Conservation (phyloP, 2,329 filamentous ascomycete genomes). For the Lachnellula occidentalis region DNA sequence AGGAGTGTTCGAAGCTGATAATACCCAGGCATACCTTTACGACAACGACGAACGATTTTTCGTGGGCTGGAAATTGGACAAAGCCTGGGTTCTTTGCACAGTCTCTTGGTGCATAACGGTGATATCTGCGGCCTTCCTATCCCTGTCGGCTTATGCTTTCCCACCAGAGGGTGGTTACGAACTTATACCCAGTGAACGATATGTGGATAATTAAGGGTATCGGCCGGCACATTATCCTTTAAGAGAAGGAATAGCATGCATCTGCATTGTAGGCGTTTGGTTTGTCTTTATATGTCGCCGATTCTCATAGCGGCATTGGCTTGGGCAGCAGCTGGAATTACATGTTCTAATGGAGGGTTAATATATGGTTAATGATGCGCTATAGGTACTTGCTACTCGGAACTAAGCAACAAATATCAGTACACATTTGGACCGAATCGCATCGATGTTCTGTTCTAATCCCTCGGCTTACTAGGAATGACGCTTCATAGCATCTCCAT, state of each 20-base stretch:
- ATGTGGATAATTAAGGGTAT: not conserved
- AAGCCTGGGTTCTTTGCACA: constrained; percentile 68
- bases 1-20: constrained; percentile 1
- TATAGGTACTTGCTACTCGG: too few species aligned
- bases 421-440: too few species aligned
- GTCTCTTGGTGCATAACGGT: constrained; percentile 49
- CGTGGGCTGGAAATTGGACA: constrained; percentile 74
- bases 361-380: too few species aligned
- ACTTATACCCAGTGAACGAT: constrained; percentile 49
- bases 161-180: constrained; percentile 85
- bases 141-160: constrained; percentile 62
- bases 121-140: constrained; percentile 52
- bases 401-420: too few species aligned
- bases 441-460: too few species aligned
- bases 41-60: constrained; percentile 80
- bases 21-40: constrained; percentile 67
- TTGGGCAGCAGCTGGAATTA: not conserved
- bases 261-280: not conserved
- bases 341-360: not conserved
- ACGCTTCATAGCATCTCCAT: too few species aligned
- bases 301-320: not conserved
- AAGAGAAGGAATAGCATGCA: not conserved
- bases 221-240: not conserved
- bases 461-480: too few species aligned
- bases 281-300: not conserved